Evolutionary conservation across 371 early-diverging fungal genomes (phyloP).

Genomic region (Mucor piriformis): DNA sequence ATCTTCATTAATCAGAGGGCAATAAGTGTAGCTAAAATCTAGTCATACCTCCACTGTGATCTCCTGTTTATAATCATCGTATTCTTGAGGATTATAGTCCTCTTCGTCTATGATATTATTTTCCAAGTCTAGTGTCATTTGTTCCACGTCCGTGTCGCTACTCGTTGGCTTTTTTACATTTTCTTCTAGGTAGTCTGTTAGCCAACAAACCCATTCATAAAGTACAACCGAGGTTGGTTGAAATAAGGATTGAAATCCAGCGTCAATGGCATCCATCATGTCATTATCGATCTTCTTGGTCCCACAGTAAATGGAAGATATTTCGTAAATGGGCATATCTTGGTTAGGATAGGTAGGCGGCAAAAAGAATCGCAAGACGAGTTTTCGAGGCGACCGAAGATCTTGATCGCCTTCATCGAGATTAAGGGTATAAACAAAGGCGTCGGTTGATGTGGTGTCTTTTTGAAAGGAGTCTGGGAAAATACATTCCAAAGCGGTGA

Average conservation of each 20-base stretch:
- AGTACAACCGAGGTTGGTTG: constrained; percentile 72
- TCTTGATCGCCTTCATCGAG: constrained; percentile 35
- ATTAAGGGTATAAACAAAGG: constrained; percentile 35
- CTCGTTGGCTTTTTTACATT: constrained; percentile 4
- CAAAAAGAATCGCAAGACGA: constrained; percentile 58
- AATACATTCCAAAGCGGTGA: constrained; percentile 44
- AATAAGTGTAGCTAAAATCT: too few relatives aligned
- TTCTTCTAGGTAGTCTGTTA: constrained; percentile 61
- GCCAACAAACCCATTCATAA: constrained; percentile 78
- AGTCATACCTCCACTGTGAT: too few relatives aligned
- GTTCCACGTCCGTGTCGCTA: constrained; percentile 12
- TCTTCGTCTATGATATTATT: constrained; percentile 15
- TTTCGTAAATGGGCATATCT: constrained; percentile 71
- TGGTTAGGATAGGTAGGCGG: constrained; percentile 71
- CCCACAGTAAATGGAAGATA: constrained; percentile 69
- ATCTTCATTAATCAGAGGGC: too few relatives aligned
- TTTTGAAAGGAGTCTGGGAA: constrained; percentile 35
- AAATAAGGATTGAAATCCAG: constrained; percentile 61
- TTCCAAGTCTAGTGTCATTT: neutral
- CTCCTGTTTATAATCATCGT: constrained; percentile 2
- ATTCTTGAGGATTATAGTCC: constrained; percentile 15
- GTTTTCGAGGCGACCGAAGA: constrained; percentile 37
- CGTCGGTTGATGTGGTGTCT: constrained; percentile 19
- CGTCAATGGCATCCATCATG: constrained; percentile 53
- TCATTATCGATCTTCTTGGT: constrained; percentile 44